phyloP scores from a whole-genome alignment of 805 yeast species.

The Saturnispora dispora region DNA sequence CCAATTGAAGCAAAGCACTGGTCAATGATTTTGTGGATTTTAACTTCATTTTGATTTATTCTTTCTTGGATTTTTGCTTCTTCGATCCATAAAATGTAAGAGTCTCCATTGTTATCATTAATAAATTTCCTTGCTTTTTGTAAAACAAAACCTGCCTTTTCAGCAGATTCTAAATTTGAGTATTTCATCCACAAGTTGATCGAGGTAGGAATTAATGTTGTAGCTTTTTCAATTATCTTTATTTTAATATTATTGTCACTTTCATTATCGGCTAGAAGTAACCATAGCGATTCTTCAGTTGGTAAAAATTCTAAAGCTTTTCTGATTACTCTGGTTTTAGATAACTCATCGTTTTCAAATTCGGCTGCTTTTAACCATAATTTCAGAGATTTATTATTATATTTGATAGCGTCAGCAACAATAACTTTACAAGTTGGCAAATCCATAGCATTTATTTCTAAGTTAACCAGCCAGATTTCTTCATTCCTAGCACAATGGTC shows the following conservation, averaged over 20 bases:
- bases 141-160: slow-evolving; percentile 45
- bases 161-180: slow-evolving; percentile 35
- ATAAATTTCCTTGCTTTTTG: slow-evolving; percentile 52
- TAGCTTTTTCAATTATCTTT: slow-evolving; percentile 54
- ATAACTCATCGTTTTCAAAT: slow-evolving; percentile 47
- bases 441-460: slow-evolving; percentile 48
- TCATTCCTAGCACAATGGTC: slow-evolving; percentile 53
- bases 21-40: slow-evolving; percentile 38
- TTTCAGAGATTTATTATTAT: slow-evolving; percentile 44
- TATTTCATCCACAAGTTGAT: slow-evolving; percentile 59
- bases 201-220: slow-evolving; percentile 56
- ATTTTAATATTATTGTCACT: slow-evolving; percentile 37
- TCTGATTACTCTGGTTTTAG: slow-evolving; percentile 52
- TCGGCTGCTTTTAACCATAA: slow-evolving; percentile 70
- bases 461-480: slow-evolving; percentile 74
- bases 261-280: slow-evolving; percentile 51
- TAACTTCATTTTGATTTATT: slow-evolving; percentile 32
- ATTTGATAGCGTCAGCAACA: slow-evolving; percentile 55
- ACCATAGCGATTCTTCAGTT: slow-evolving; percentile 55
- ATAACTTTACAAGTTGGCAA: slow-evolving; percentile 42
- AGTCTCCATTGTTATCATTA: slow-evolving; percentile 30
- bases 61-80: slow-evolving; percentile 63
- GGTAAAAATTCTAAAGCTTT: slow-evolving; percentile 67
- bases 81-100: slow-evolving; percentile 55
- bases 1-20: slow-evolving; percentile 38